Base-by-base conservation (phyloP, 1,284 basidiomycete genomes). In the Heterobasidion occidentale region DNA sequence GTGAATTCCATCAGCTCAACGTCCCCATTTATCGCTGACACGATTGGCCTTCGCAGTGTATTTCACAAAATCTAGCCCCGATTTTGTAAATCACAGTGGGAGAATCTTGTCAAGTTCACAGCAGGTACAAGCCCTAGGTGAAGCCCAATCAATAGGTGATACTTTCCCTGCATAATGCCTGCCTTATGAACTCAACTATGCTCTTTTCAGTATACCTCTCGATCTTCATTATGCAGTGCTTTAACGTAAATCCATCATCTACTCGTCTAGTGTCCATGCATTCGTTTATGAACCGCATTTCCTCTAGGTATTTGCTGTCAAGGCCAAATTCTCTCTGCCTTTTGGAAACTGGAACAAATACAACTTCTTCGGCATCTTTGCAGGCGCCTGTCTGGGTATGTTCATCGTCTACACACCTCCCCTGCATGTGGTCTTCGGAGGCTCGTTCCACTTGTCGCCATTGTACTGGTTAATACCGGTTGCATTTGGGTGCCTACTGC, bases 351-450 rank as follows among this genome's bases (percentile, higher is more conserved):
- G 74, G 35, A 87, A 87, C 71, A 74, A 74, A 58, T 84, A 78
- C 71, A 87, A 86, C 68, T 86, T 86, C 59, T 71, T 71, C 34
- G 83, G 83, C n/a, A 85, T 86, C 59, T 36, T 84, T 36, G 79
- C 71, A 2, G 84, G 84, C 35, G 83, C 80, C 12, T 77, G 77
- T 56, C 71, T 87, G 15, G 82, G 81, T 56, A 81, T 84, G 69
- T 84, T 86, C 67, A 77, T 87, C 63, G 74, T 85, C 62, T 86
- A 88, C 67, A 83, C 81, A 0, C 84, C 84, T 3, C 84, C 84
- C 38, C 67, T 87, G 52, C 82, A 84, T 63, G 78, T 82, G 60
- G 84, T 86, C 12, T 86, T 87, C 62, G 83, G 83, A 2, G 83
- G 83, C 9, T 77, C 81, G 0, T 68, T 75, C 67, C 75, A 72